Base-by-base conservation (phyloP, 768 basidiomycete species). In the Lactarius indigo region DNA sequence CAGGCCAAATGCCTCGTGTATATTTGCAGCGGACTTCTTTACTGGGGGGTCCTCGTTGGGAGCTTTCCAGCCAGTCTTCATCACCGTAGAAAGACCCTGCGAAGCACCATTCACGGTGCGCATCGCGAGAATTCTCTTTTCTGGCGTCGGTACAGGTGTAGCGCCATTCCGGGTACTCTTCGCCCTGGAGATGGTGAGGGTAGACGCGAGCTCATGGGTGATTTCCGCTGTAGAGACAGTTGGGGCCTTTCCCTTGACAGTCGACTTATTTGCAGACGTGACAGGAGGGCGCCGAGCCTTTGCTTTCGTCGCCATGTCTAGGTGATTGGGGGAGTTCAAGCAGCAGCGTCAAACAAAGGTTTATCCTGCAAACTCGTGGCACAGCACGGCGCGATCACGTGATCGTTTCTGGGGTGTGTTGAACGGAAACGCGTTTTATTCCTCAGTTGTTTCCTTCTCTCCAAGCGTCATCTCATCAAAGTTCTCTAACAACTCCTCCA, bases 381-480 rank as follows among this genome's bases (percentile, higher is more conserved):
- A 61, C 33, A 12, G 35, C 35, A 37, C 35, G 35, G 44, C 33
- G 4, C 1, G 5, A 55, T 13, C 62, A 68, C 66, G 54, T 68
- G 63, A 60, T 55, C 56, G 64, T 8, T 44, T 20, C 17, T 33
- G 20, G 8, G 18, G 30, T 17, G 55, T 57, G n/a, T 37, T n/a
- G 33, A 33, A 55, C 26, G 23, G 23, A 3, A 52, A 42, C 44
- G 35, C 6, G 39, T 10, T 60, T 57, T 58, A 66, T 59, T 55
- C 57, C 15, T 59, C 57, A 23, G 69, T 63, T 28, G 70, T 73
- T 39, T 76, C 75, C 18, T 68, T 72, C 10, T 82, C 80, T 7
- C 82, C 84, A 44, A 97, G 81, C 10, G 88, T 92, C 88, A 98
- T 84, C 76, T 93, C 93, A 71, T 97, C 94, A 72, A 97, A 94